Base-by-base conservation (phyloP, 2,329 filamentous ascomycete species). In the Clonostachys byssicola region DNA sequence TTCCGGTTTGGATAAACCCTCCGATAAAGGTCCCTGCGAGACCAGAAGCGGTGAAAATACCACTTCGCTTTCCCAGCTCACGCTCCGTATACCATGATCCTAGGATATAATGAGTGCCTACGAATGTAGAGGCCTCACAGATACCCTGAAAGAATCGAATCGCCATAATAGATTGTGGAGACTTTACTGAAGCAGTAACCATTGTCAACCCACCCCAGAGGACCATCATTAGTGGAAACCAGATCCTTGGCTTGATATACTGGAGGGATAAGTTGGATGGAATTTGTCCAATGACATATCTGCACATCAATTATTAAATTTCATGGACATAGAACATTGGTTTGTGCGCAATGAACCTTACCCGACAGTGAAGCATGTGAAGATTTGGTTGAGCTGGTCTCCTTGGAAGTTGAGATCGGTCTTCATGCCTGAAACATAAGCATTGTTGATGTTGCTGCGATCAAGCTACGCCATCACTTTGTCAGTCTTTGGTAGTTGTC, bases 221-320 rank as follows among this genome's bases (percentile, higher is more conserved):
- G 17, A 84, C 48, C 75, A 85, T 83, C 73, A 83, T 84, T 30
- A 68, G 55, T 0, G 82, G 83, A 55, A 84, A 84, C 68, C 80
- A 86, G 51, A 79, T 69, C n/a, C 81, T 72, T 3, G 83, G 34
- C 4, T 2, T 47, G 83, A 87, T 58, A 53, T 84, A 82, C 59
- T 85, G 78, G 4, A 88, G 69, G 4, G 80, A 80, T 9, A 85
- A 60, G 54, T 83, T 84, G 45, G 74, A 78, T 0, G 81, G 81
- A 14, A 85, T 66, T 58, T 86, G 81, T 1, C 82, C 81, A 5
- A 85, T 56, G 23, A 74, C 63, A 43, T 73, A 72, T 10, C 65
- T 51, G 33, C 17, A 18, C 4, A n/a, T n/a, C 3, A 12, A 40
- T n/a, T 40, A 12, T 40, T 18, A 7, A 18, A 52, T 30, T 30